Base-by-base conservation (phyloP, 192 early-diverging fungal species). In the Podila verticillata region DNA sequence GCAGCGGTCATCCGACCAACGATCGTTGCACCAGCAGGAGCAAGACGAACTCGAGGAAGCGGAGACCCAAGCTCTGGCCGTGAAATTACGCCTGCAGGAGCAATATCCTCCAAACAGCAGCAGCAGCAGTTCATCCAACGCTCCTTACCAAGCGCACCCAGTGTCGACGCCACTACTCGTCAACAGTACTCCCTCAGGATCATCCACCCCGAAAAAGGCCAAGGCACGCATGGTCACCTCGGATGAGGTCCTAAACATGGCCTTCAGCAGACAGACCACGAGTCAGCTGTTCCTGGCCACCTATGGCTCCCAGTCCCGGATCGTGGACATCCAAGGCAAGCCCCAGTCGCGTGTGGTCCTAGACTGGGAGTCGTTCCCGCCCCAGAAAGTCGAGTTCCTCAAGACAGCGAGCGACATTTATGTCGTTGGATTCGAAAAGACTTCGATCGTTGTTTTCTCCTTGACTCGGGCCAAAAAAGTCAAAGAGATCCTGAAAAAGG, bases 191-290 rank as follows among this genome's bases (percentile, higher is more conserved):
- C 51, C 51, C 20, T n/a, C 24, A 4, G 51, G 51, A n/a, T 54
- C 51, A 17, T 54, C 51, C 13, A 28, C 39, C 3, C 15, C 34
- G 44, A 24, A n/a, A 36, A 35, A 8, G 32, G 26, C 39, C 28
- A 75, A 68, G 31, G 66, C 75, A 17, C 69, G 70, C 5, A 80
- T 80, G 77, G 77, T 80, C 7, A 80, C 77, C 19, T 80, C 77
- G 20, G 77, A 80, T 20, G 65, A 80, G 29, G 77, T 80, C 5
- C 54, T 80, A 0, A 72, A 80, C 47, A 57, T 68, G 54, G 68
- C 63, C 5, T 68, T 80, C 26, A 56, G 58, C 20, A 70, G 72
- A n/a, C 48, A 59, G 22, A 80, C 77, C 15, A 68, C 44, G 13
- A 64, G 57, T 1, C 69, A 72, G 30, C 57, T 80, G 32, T 80